Conservation (phyloP, 2,329 filamentous ascomycete genomes). For the Aspergillus puulaauensis region DNA sequence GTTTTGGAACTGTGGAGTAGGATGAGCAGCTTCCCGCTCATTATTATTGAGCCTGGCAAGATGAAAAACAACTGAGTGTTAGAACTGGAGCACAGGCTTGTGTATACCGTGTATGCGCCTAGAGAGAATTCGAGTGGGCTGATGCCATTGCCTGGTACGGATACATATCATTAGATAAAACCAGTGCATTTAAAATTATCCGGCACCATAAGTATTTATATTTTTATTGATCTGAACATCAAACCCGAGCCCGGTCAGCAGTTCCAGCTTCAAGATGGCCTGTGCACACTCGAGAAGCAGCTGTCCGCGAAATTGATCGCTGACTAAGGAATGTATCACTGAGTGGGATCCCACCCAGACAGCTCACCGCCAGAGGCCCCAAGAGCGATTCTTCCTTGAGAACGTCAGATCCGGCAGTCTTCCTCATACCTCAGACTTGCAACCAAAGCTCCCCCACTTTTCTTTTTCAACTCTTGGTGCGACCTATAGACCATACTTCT, state of each 20-base stretch:
- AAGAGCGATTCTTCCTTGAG: conserved; percentile 2
- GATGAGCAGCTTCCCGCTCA: no score
- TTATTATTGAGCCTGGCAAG: no score
- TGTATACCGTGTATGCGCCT: no score
- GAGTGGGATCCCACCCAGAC: conserved; percentile 1
- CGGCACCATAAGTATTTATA: neutral
- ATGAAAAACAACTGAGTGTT: no score
- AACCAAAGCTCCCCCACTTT: conserved; percentile 11
- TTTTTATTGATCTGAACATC: neutral
- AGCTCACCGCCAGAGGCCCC: conserved; percentile 20
- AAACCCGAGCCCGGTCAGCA: neutral
- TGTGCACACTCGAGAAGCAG: neutral
- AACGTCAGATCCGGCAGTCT: conserved; percentile 10
- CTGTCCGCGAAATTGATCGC: neutral
- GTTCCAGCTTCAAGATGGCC: neutral
- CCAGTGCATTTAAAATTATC: neutral
- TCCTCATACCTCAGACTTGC: conserved; percentile 3
- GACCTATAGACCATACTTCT: conserved; percentile 5
- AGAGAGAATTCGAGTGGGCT: no score
- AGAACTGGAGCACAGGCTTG: no score
- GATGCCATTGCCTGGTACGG: no score
- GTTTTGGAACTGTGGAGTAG: no score
- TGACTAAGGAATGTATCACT: conserved; percentile 10
- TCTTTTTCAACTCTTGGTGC: conserved; percentile 1
- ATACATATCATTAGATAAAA: no score